These are phyloP conservation scores for Lantana camara DNA, from an alignment of 257 asterid genomes.

Conservation along the genomic window DNA sequence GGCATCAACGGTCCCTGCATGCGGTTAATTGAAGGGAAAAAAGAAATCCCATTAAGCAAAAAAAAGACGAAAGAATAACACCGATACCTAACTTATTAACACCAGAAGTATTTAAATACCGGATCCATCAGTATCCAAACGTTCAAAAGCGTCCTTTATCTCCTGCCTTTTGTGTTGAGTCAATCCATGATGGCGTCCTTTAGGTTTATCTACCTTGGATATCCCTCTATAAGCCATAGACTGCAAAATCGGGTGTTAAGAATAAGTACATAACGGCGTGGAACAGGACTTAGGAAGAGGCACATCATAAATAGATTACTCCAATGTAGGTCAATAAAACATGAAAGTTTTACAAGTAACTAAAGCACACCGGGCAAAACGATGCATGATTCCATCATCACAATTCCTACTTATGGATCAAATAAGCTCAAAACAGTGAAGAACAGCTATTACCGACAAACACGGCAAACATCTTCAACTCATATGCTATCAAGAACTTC, in stretches of 20 bases:
- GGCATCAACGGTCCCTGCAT: conserved; percentile 85
- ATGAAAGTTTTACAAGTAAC: neutral
- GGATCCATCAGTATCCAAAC: conserved; percentile 89
- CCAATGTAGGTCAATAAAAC: conserved; percentile 11
- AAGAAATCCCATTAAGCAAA: conserved; percentile 10
- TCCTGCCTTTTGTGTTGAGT: conserved; percentile 86
- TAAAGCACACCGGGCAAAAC: neutral
- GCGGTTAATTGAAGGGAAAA: conserved; percentile 3
- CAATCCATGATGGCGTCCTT: conserved; percentile 76
- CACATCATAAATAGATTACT: neutral
- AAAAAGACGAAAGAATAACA: neutral
- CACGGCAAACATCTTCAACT: neutral
- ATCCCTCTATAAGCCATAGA: conserved; percentile 54
- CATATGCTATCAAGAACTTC: conserved; percentile 7
- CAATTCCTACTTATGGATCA: neutral
- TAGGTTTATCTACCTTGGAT: conserved; percentile 66
- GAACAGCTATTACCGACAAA: conserved; percentile 3
- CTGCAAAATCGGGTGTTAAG: conserved; percentile 39
- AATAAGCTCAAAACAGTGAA: neutral
- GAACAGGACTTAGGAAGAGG: neutral
- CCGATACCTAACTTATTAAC: conserved; percentile 3
- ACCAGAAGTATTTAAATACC: conserved; percentile 41
- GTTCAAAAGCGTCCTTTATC: conserved; percentile 89
- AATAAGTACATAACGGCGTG: conserved; percentile 1
- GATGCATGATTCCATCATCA: neutral